A percentile compares a stretch with the other conserved stretches of the same genome.
Evolutionary conservation across 2,329 filamentous ascomycete genomes (phyloP).

Genomic region (Cercospora berteroae): DNA sequence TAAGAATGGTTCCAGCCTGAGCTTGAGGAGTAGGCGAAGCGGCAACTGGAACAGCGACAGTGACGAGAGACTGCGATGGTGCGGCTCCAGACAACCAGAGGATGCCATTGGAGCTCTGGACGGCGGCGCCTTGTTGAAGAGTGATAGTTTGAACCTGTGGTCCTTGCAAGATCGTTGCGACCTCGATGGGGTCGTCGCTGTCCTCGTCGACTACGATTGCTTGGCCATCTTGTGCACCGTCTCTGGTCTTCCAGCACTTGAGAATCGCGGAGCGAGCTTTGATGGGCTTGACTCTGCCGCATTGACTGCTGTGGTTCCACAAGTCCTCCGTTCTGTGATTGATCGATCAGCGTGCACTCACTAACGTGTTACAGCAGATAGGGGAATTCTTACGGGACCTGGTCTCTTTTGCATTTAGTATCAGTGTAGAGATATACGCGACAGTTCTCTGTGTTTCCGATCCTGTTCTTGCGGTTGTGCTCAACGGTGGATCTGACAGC

Average conservation of each 20-base stretch:
- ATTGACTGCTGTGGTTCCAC: background rate
- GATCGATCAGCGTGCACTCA: background rate
- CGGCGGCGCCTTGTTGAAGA: background rate
- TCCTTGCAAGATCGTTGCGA: background rate
- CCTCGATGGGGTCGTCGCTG: background rate
- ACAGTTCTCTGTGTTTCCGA: background rate
- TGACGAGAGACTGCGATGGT: background rate
- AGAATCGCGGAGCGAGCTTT: background rate
- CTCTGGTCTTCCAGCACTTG: conserved; percentile 1
- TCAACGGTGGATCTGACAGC: background rate
- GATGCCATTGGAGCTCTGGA: background rate
- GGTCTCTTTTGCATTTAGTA: background rate
- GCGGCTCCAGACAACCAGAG: background rate
- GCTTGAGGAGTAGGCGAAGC: background rate
- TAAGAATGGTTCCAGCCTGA: background rate
- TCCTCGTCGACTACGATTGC: background rate
- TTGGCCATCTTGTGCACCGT: background rate
- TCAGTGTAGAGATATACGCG: conserved; percentile 1
- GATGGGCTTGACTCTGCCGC: background rate
- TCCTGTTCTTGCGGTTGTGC: background rate
- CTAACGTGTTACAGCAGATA: background rate
- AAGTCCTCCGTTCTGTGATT: conserved; percentile 4
- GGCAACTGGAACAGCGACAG: background rate
- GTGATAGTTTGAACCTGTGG: background rate
- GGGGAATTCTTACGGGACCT: background rate